Evolutionary conservation across 371 early-diverging fungal genomes (phyloP), one percentile per base, ranked within the genome.

Genomic region (Gilbertella persicaria): DNA sequence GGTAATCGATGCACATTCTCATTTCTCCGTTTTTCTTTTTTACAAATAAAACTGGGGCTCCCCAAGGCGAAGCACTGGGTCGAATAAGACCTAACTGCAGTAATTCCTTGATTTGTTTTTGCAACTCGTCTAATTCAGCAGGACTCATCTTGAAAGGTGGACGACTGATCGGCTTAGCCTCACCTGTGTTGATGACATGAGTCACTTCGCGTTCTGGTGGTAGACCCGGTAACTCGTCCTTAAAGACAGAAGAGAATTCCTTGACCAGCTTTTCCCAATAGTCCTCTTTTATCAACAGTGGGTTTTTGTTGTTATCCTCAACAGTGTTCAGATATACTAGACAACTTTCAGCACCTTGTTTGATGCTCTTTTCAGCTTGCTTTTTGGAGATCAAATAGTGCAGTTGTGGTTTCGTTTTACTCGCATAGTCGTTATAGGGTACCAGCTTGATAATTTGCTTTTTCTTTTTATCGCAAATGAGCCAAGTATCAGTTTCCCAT

Each of bases 1-100:
- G 25, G 30, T 54, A 60, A 30, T 60, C 45, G 0, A 79, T 55
- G 12, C 60, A 66, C 12, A 79, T 39, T 1, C 78, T 60, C 5
- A 48, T 40, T 13, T 38, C 44, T 0, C 70, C 75, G n/a, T 77
- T 66, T 24, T 69, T 67, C 58, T 85, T 80, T 35, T 53, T 54
- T 2, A 72, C 68, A 43, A 81, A 71, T 16, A 79, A 45, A 7
- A 71, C 50, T 2, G 81, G 80, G 0, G 73, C 53, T 3, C 53
- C 51, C 63, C 59, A 62, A 12, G 62, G 55, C 6, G 60, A 55
- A 2, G 33, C 41, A 0, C 46, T 40, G 16, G 64, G 61, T 17
- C 43, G 17, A 3, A 69, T 69, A 1, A 60, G 37, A 1, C 56
- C 60, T 8, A 56, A 10, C 1, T 43, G 16, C 0, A 67, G 42